These are phyloP conservation scores for peach (Prunus persica) DNA, from an alignment of 306 rosid species.

Conservation along the genomic window Prunus_persica_NCBIv2 NC_034010.1:24442001-24442500, in stretches of 20 bases:
- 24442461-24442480: conserved; percentile 66
- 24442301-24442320: conserved; percentile 14
- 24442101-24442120: background rate
- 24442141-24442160: background rate
- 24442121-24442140: background rate
- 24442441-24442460: conserved; percentile 87
- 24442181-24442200: background rate
- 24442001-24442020: background rate
- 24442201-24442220: background rate
- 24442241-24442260: background rate
- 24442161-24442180: background rate
- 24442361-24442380: conserved; percentile 77
- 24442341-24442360: conserved; percentile 62
- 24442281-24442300: background rate
- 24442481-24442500: conserved; percentile 26
- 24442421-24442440: conserved; percentile 90
- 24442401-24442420: conserved; percentile 94
- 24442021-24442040: background rate
- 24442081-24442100: background rate
- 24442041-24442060: background rate
- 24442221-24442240: background rate
- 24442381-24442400: conserved; percentile 74
- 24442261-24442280: background rate
- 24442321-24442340: conserved; percentile 76
- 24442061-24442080: background rate